These are phyloP conservation scores for Balamuthia mandrillaris DNA, from an alignment of 208 protist species.

Conservation along the genomic window DNA sequence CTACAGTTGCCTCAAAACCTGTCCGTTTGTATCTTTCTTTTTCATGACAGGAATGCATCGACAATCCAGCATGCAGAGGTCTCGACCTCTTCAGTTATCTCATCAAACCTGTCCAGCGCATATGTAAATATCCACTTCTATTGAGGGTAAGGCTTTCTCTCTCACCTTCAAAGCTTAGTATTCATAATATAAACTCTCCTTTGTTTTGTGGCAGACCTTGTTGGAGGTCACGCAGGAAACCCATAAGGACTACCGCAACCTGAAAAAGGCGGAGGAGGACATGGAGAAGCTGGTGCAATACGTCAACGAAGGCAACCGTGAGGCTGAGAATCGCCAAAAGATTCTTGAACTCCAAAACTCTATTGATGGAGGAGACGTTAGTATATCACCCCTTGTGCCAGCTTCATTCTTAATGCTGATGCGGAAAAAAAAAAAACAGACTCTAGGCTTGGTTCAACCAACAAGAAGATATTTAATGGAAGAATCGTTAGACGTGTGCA, in stretches of 20 bases:
- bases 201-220: no score
- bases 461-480: background rate
- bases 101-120: background rate
- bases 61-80: background rate
- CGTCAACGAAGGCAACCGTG: constrained; percentile 14
- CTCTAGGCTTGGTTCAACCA: background rate
- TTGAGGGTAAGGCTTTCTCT: background rate
- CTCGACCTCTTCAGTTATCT: background rate
- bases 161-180: no score
- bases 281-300: background rate
- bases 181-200: no score
- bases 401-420: background rate
- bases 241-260: background rate
- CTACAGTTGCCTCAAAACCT: background rate
- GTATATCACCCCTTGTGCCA: background rate
- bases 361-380: background rate
- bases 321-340: background rate
- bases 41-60: background rate
- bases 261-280: background rate
- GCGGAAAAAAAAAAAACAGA: background rate
- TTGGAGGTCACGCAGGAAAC: background rate
- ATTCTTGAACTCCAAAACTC: background rate
- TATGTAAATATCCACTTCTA: background rate
- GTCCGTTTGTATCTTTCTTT: background rate
- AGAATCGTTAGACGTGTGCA: background rate